Evolutionary conservation across 139 green algal genomes (phyloP), one percentile per base, ranked within the genome.

Genomic region (Coelastrella sp.): DNA sequence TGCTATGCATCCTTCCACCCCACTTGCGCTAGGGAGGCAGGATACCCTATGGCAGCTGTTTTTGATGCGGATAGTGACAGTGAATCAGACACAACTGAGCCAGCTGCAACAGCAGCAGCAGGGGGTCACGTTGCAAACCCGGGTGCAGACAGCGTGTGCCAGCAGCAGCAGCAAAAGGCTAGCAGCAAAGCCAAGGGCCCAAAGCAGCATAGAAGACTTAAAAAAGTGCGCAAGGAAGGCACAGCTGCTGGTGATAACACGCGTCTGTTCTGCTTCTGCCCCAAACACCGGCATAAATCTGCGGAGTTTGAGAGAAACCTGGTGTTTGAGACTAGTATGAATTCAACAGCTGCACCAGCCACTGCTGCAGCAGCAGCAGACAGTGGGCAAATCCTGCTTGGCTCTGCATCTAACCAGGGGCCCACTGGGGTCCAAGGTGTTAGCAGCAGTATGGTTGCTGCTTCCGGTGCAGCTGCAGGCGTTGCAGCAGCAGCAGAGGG

Each of bases 1-100:
- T 99, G 97, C 93, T 96, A 93, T 77, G 80, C 86, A 5, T 87
- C 95, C 14, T 98, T 96, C 94, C 97, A 99, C 87, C 92, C 93
- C 11, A 93, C 97, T 66, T 99, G 97, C 79, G 96, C 96, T 1
- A 89, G 91, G 3, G 87, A 92, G 10, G 93, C 93, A 3, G 95
- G 95, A 0, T 89, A 87, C 20, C 32, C 68, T 0, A 92, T 95
- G 83, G 77, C 78, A 54, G 90, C 91, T 16, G 66, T 91, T 59
- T 68, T 88, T 74, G 85, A 90, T 22, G 77, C 83, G 0, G 92
- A 93, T 32, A 68, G 74, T 19, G 80, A 88, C 23, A 88, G 92
- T 54, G 73, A 92, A 8, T 20, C 23, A 61, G 64, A 57, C n/a
- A 82, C 89, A 57, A 22, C 73, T 56, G 58, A 6, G 7, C 7